phyloP scores from a whole-genome alignment of 1,284 basidiomycete genomes.

The Cryptococcus maquisensis region DNA sequence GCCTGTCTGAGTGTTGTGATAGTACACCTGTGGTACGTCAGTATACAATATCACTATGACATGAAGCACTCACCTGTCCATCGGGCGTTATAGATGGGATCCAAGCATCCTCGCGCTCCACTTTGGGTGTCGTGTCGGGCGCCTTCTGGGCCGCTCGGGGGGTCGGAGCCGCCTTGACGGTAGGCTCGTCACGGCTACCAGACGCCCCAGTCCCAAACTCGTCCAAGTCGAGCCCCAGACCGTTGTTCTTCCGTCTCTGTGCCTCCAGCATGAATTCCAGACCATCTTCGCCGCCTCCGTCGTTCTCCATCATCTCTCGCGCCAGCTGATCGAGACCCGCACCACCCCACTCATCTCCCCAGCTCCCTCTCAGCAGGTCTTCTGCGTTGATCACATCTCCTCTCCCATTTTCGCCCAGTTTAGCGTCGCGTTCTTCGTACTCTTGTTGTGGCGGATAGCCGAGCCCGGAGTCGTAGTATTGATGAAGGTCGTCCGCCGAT shows the following conservation, averaged over 20 bases:
- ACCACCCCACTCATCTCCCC: slow-evolving; percentile 22
- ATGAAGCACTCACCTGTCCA: slow-evolving; percentile 45
- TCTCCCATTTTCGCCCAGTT: neutral
- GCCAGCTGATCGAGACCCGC: slow-evolving; percentile 36
- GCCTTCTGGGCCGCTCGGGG: neutral
- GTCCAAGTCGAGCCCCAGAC: slow-evolving; percentile 2
- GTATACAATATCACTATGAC: neutral
- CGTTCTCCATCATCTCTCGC: slow-evolving; percentile 30
- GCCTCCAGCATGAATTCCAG: slow-evolving; percentile 22
- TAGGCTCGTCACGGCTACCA: slow-evolving; percentile 11
- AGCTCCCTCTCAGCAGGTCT: slow-evolving; percentile 20
- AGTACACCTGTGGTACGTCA: slow-evolving; percentile 68
- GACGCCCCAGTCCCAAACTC: slow-evolving; percentile 9
- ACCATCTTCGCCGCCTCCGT: slow-evolving; percentile 9
- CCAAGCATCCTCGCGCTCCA: slow-evolving; percentile 44
- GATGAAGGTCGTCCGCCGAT: slow-evolving; percentile 10
- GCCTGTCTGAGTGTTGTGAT: slow-evolving; percentile 86
- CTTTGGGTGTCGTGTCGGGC: neutral
- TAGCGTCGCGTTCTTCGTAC: neutral
- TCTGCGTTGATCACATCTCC: slow-evolving; percentile 28
- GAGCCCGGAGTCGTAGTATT: neutral
- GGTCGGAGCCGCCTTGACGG: slow-evolving; percentile 22
- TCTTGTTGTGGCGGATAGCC: neutral
- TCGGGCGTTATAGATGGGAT: slow-evolving; percentile 47
- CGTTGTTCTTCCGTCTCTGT: neutral